Evolutionary conservation across 106 monocot genomes (phyloP), one percentile per base, ranked within the genome.

Genomic region (Dioscorea alata): DNA sequence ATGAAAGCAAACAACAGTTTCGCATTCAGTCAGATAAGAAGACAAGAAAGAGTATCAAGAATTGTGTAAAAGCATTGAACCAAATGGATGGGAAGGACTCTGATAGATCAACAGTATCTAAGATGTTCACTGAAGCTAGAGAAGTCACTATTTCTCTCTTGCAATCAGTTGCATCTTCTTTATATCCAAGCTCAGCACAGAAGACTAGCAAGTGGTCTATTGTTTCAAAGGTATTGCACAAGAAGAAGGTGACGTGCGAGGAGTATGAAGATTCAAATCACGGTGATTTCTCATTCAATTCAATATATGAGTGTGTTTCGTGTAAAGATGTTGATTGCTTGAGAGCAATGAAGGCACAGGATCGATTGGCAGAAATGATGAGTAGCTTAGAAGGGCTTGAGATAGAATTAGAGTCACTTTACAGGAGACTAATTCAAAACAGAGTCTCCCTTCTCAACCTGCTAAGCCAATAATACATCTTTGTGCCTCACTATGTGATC

Each of bases 361-460:
- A 51, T n/a, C 56, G 65, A 28, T 50, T 70, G 59, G 49, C 53
- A 20, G 33, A 1, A 15, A 35, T 81, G 33, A 61, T 54, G n/a
- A 16, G 50, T 19, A 76, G 18, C 64, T 59, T 77, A 49, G 73
- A 67, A 60, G 50, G 33, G 21, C 56, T 85, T 49, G 80, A 77
- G 18, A 62, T 4, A 59, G 74, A 67, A 77, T 56, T 80, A 5
- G 80, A 77, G 25, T 61, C 48, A 63, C 21, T 77, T 33, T 77
- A 77, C 65, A 76, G 73, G 61, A 49, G 34, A 49, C 12, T 80
- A 18, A 70, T 85, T 66, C 76, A 61, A 49, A 61, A 68, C 25
- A 72, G 80, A 69, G 84, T 84, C 69, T 76, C 80, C 50, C 69
- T 80, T 65, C 80, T 84, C 1, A 83, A 79, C 52, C 42, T 42